A percentile compares a stretch with the other conserved stretches of the same genome.
Evolutionary conservation across 768 basidiomycete species (phyloP).

Genomic region (Suillus occidentalis): DNA sequence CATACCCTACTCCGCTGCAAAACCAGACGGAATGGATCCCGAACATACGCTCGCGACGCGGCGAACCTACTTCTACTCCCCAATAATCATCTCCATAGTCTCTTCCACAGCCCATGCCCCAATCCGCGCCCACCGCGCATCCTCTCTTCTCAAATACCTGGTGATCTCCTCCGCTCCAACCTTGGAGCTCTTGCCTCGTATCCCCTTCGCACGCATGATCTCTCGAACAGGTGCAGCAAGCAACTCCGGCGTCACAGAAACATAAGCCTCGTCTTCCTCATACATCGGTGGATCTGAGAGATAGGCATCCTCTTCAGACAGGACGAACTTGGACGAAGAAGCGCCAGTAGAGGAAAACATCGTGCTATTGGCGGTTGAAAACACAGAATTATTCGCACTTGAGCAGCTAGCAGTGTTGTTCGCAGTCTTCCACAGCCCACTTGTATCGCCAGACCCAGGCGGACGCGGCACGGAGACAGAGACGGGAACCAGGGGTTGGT

Average conservation of each 20-base stretch:
- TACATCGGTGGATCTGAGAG: conserved; percentile 60
- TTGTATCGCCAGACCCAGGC: conserved; percentile 21
- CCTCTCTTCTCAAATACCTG: conserved; percentile 43
- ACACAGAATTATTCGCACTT: conserved; percentile 19
- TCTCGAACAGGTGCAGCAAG: conserved; percentile 48
- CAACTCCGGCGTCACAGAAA: conserved; percentile 55
- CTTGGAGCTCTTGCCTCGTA: conserved; percentile 10
- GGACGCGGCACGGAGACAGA: conserved; percentile 4
- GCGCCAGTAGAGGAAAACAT: conserved; percentile 28
- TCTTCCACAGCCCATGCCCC: conserved; percentile 67
- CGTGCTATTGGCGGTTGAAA: conserved; percentile 21
- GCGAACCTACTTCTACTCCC: neutral
- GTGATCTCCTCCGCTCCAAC: conserved; percentile 41
- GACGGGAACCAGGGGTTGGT: conserved; percentile 48
- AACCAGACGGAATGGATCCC: neutral
- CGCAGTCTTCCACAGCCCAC: conserved; percentile 50
- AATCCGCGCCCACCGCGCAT: conserved; percentile 65
- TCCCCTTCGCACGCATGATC: conserved; percentile 41
- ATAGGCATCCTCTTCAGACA: conserved; percentile 32
- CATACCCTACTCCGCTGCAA: neutral
- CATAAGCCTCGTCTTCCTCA: conserved; percentile 71
- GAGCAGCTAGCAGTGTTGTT: conserved; percentile 29
- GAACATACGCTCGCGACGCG: neutral
- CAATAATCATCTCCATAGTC: conserved; percentile 42
- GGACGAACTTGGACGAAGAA: conserved; percentile 31